Percentiles rank a stretch among this genome's conserved stretches.
These are phyloP conservation scores for Salicornia ramosissima DNA, from an alignment of 148 eudicot genomes.

Conservation along the genomic window DNA sequence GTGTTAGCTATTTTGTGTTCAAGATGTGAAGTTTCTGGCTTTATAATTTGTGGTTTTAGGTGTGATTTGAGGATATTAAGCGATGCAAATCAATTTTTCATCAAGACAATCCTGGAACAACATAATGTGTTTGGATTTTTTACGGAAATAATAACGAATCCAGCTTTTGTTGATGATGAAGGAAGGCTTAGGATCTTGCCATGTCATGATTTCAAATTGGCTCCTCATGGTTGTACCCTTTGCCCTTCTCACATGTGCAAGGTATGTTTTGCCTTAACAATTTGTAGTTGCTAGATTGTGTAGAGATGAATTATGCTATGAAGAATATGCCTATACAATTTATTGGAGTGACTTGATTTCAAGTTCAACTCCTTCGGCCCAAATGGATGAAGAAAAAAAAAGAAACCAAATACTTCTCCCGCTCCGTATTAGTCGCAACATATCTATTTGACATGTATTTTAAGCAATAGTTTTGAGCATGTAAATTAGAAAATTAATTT, in stretches of 20 bases:
- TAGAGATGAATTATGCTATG: background rate
- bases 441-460: background rate
- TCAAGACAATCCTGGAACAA: conserved; percentile 60
- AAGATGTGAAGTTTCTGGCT: conserved; percentile 2
- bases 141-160: conserved; percentile 63
- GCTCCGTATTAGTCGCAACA: background rate
- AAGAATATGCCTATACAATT: background rate
- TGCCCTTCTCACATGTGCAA: conserved; percentile 90
- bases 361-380: too few species aligned
- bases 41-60: conserved; percentile 34
- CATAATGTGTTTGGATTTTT: conserved; percentile 52
- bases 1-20: background rate
- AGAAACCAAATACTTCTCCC: too few species aligned
- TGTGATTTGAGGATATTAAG: conserved; percentile 78
- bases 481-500: background rate
- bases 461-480: too few species aligned
- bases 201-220: conserved; percentile 41
- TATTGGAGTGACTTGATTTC: too few species aligned
- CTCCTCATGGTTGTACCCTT: conserved; percentile 59
- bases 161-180: conserved; percentile 40
- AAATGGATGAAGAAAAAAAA: too few species aligned
- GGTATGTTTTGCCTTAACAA: conserved; percentile 35
- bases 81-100: conserved; percentile 76
- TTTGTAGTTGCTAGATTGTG: background rate
- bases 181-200: conserved; percentile 74